Evolutionary conservation across 441 rosid genomes (phyloP), one percentile per base, ranked within the genome.

Genomic region (Corymbia calophylla): DNA sequence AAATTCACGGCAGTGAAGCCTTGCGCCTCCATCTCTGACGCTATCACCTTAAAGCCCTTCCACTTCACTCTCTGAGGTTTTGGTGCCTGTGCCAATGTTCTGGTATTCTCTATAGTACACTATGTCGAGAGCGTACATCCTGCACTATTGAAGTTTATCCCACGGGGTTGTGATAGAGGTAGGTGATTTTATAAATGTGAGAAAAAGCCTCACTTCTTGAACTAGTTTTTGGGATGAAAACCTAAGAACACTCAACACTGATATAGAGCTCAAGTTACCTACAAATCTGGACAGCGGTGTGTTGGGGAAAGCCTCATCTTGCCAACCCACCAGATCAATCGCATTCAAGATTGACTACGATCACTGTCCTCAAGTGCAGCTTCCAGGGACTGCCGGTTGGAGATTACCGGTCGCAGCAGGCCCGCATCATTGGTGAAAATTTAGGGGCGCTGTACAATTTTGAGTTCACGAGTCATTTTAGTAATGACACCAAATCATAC

Each of bases 11-110:
- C 53, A 14, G 73, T 29, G 86, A 85, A 89, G 16, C 53, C 53
- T 86, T 53, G n/a, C 18, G 86, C 86, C 88, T 86, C 70, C 0
- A 48, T 5, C 9, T 16, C 3, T 0, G 90, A 86, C 12, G 85
- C 86, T 13, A 86, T 86, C 18, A 89, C 88, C 88, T 54, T 66
- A 15, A 60, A 89, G 35, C 88, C 90, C 80, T 86, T 66, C 90
- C 88, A 66, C 0, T 19, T 51, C 23, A 86, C 90, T 47, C 88
- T 35, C 35, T 89, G 68, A 86, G 29, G 90, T 89, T 29, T 85
- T 23, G 10, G 56, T 48, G 4, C 86, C 90, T 1, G 88, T n/a
- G 29, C 88, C 56, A 10, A 86, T 51, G 90, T 89, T 86, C 11
- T 6, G 54, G 32, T 89, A 89, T 54, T 89, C 90, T 32, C 85